Percentiles rank a stretch among this genome's conserved stretches.
These are phyloP conservation scores for Zygoascus meyerae DNA, from an alignment of 1,139 yeast genomes.

Conservation along the genomic window DNA sequence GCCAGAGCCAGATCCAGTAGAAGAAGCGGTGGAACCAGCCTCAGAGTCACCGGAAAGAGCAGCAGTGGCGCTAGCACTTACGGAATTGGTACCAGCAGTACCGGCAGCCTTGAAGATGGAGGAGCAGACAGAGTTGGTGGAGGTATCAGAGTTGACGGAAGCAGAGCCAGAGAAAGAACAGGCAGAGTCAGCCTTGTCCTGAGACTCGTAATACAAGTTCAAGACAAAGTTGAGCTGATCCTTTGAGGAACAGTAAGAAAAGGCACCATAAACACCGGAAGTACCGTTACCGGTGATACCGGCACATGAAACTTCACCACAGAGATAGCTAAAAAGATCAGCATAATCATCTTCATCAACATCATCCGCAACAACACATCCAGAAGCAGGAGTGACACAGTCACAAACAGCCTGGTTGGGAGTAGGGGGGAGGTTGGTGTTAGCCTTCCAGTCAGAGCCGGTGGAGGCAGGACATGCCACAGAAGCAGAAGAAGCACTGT, in stretches of 20 bases:
- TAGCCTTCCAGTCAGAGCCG: conserved; percentile 49
- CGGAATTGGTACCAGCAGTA: conserved; percentile 26
- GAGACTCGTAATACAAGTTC: conserved; percentile 49
- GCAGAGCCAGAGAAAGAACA: conserved; percentile 64
- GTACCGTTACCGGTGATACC: conserved; percentile 54
- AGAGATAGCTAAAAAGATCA: conserved; percentile 49
- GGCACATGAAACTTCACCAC: conserved; percentile 37
- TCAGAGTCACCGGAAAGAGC: conserved; percentile 21
- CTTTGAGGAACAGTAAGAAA: conserved; percentile 52
- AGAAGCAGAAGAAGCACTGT: conserved; percentile 42
- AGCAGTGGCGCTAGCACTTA: conserved; percentile 26
- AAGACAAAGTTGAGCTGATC: conserved; percentile 59
- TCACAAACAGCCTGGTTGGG: conserved; percentile 57
- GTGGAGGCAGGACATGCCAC: conserved; percentile 47
- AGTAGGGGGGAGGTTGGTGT: conserved; percentile 58
- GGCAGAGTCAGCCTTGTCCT: conserved; percentile 49
- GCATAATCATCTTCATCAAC: conserved; percentile 48
- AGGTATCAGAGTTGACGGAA: conserved; percentile 60
- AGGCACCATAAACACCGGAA: conserved; percentile 66
- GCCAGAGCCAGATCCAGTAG: conserved; percentile 8
- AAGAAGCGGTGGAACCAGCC: conserved; percentile 14
- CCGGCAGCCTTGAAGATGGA: conserved; percentile 39
- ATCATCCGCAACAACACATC: conserved; percentile 45
- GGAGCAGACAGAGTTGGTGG: conserved; percentile 52
- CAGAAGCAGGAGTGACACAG: conserved; percentile 46